Percentiles rank a stretch among this genome's conserved stretches.
Conservation (phyloP, 192 early-diverging fungal species). For the Dispira parvispora region DNA sequence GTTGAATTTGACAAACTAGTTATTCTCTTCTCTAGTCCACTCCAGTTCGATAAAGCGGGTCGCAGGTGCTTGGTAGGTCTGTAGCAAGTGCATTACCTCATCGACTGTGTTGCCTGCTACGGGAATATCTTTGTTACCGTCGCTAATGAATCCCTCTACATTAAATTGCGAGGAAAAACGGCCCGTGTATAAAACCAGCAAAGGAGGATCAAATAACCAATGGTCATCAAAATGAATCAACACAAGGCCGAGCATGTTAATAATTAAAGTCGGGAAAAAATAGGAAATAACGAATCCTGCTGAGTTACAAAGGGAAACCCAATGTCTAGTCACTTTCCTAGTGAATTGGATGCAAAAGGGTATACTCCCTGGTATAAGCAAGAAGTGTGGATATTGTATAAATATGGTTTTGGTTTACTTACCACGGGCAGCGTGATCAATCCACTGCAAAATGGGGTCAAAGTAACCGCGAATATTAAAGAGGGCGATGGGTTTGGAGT, state of each 20-base stretch:
- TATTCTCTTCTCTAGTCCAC: neutral
- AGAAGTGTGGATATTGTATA: neutral
- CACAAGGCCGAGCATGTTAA: too few species aligned
- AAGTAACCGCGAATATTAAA: slow-evolving; percentile 69
- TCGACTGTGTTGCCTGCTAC: slow-evolving; percentile 1
- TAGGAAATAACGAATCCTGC: too few species aligned
- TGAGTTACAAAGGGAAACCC: too few species aligned
- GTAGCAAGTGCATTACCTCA: neutral
- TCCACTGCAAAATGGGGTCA: slow-evolving; percentile 40
- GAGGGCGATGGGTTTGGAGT: slow-evolving; percentile 61
- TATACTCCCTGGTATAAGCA: too few species aligned
- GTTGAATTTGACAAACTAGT: neutral
- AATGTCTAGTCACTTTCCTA: too few species aligned
- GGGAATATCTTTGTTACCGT: slow-evolving; percentile 1
- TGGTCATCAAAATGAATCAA: too few species aligned
- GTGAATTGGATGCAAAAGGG: too few species aligned
- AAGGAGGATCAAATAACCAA: too few species aligned
- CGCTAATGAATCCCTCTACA: neutral
- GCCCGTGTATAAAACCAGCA: too few species aligned
- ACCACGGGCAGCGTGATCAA: slow-evolving; percentile 37
- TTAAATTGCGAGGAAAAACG: neutral
- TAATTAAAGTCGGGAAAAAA: too few species aligned
- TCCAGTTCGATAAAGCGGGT: neutral
- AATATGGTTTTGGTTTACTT: neutral
- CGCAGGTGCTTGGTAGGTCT: neutral